Conservation (phyloP, 257 asterid genomes). For the Cordia subcordata region DNA sequence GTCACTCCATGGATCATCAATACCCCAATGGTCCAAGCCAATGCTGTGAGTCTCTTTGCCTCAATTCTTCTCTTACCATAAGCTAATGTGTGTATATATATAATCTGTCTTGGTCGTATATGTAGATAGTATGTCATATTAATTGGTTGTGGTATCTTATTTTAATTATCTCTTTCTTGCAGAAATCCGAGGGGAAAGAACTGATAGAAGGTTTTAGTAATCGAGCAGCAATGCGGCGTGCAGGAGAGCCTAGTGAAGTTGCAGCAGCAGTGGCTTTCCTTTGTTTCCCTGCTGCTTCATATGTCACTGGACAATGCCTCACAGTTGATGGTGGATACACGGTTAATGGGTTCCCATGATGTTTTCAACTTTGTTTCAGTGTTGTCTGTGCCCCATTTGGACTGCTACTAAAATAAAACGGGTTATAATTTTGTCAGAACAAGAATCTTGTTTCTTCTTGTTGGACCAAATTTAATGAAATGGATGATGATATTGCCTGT, state of each 20-base stretch:
- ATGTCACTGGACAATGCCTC: neutral
- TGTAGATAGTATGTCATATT: too few species aligned
- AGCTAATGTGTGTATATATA: too few species aligned
- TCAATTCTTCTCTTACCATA: neutral
- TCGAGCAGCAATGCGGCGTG: constrained; percentile 3
- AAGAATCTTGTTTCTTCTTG: too few species aligned
- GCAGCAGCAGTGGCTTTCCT: constrained; percentile 7
- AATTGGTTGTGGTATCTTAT: too few species aligned
- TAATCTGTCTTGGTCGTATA: too few species aligned
- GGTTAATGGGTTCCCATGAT: neutral
- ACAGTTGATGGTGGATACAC: neutral
- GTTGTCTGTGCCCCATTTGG: too few species aligned
- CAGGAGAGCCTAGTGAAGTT: constrained; percentile 7
- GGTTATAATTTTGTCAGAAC: too few species aligned
- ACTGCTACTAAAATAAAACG: too few species aligned
- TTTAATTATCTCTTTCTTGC: neutral
- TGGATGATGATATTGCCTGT: too few species aligned
- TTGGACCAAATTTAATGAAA: too few species aligned
- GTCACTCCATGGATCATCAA: constrained; percentile 1
- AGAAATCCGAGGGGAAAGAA: neutral
- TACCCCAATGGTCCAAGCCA: constrained; percentile 1
- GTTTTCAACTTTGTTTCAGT: neutral
- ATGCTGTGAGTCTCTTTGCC: neutral
- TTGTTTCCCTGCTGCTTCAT: constrained; percentile 15
- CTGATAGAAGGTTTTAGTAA: too few species aligned